Evolutionary conservation across 192 early-diverging fungal genomes (phyloP).

Genomic region (Mortierella antarctica): DNA sequence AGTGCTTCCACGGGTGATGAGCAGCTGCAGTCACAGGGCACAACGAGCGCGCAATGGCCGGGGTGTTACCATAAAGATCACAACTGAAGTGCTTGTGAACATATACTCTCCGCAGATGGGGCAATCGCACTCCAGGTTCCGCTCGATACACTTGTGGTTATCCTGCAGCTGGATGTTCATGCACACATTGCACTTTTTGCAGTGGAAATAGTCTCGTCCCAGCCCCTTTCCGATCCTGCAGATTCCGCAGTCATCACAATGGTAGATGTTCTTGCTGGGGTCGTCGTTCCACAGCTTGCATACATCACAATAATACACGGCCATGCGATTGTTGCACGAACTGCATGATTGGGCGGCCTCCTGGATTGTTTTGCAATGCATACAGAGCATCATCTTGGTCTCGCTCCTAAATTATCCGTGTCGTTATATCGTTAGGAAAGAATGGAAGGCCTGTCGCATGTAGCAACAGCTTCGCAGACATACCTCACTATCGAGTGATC

Average conservation of each 20-base stretch:
- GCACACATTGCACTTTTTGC: conserved; percentile 91
- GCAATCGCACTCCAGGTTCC: conserved; percentile 91
- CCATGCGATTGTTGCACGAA: conserved; percentile 74
- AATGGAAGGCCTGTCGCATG: neutral
- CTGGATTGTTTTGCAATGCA: conserved; percentile 88
- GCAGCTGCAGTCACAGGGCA: neutral
- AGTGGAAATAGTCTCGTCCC: conserved; percentile 90
- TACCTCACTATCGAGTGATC: conserved; percentile 84
- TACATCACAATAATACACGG: conserved; percentile 86
- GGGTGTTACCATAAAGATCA: conserved; percentile 82
- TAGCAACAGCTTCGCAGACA: neutral
- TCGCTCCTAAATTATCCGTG: conserved; percentile 45
- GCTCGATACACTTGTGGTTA: conserved; percentile 91
- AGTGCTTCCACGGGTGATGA: neutral
- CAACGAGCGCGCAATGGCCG: neutral
- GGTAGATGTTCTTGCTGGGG: conserved; percentile 86
- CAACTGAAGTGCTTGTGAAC: conserved; percentile 84
- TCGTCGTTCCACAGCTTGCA: conserved; percentile 96
- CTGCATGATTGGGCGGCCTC: conserved; percentile 79
- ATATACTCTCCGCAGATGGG: conserved; percentile 97
- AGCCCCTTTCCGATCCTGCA: conserved; percentile 88
- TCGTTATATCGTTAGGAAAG: neutral
- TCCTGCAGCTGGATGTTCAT: conserved; percentile 80
- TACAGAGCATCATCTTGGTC: conserved; percentile 90
- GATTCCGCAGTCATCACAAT: conserved; percentile 93